Evolutionary conservation across 2,329 filamentous ascomycete species (phyloP), one percentile per base, ranked within the genome.

Genomic region (Scedosporium aurantiacum): DNA sequence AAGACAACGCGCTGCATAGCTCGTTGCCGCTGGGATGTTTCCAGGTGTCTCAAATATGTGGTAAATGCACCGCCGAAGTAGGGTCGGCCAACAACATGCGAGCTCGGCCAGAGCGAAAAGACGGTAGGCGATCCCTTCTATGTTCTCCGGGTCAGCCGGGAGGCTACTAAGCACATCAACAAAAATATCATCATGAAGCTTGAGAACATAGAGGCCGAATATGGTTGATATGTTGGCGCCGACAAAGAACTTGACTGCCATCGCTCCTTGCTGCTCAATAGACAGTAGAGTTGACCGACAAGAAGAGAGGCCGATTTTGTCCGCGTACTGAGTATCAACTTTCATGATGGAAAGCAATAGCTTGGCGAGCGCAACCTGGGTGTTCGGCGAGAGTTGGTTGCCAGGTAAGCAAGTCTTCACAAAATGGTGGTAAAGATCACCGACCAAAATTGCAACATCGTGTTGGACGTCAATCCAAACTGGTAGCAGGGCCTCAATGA

Each of bases 21-120:
- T 76, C 21, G 80, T 78, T 5, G 88, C 88, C 10, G 76, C 74
- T 2, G 81, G 74, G 14, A 96, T 83, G 62, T 85, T 85, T 1
- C 89, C 90, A 1, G 92, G 89, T 0, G 88, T 91, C 71, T 97
- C 94, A 67, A 97, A 96, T 23, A 97, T 91, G 71, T 94, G 89
- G 71, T 97, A 99, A 18, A 96, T 89, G 65, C 91, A 91, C 65
- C 89, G 85, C 59, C 92, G 87, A 52, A 97, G 79, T 21, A 97
- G 79, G 0, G 92, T 96, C 63, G 91, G 86, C 90, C 93, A 97
- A 58, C 79, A 76, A 32, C 90, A 89, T 25, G 89, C 94, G 62
- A 99, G 76, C 61, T 85, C 85, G 1, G 88, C 84, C 10, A 97
- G 76, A 7, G 90, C 83, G 64, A 89, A 83, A 2, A 97, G 76